Conservation (phyloP, 2,329 filamentous ascomycete genomes). For the Cladosporium sp. region DNA sequence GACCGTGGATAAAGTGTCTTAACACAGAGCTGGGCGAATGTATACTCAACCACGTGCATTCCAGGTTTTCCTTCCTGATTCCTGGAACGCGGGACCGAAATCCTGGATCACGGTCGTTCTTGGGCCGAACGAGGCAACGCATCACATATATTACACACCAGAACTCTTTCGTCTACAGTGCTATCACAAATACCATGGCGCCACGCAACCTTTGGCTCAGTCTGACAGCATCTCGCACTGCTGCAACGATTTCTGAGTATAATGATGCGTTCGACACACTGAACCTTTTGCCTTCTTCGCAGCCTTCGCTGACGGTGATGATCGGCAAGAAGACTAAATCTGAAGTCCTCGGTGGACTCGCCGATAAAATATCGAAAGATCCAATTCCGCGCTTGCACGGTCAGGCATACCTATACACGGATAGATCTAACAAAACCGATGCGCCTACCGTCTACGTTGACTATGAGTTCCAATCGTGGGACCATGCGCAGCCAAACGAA, state of each 20-base stretch:
- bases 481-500: slow-evolving; percentile 1
- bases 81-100: background rate
- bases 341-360: background rate
- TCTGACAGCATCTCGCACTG: background rate
- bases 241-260: slow-evolving; percentile 2
- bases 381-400: slow-evolving; percentile 4
- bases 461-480: slow-evolving; percentile 1
- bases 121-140: background rate
- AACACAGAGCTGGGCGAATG: background rate
- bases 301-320: slow-evolving; percentile 1
- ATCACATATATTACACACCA: background rate
- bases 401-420: slow-evolving; percentile 1
- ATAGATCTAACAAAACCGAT: background rate
- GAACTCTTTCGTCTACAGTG: background rate
- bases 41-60: background rate
- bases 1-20: background rate
- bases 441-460: slow-evolving; percentile 1
- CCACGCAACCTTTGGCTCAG: slow-evolving; percentile 2
- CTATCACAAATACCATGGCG: background rate
- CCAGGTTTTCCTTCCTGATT: background rate
- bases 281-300: background rate
- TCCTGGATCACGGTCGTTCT: background rate
- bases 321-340: slow-evolving; percentile 4
- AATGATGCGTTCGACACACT: background rate
- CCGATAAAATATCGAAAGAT: background rate